Evolutionary conservation across 768 basidiomycete species (phyloP).

Genomic region (Lentinula sp.): DNA sequence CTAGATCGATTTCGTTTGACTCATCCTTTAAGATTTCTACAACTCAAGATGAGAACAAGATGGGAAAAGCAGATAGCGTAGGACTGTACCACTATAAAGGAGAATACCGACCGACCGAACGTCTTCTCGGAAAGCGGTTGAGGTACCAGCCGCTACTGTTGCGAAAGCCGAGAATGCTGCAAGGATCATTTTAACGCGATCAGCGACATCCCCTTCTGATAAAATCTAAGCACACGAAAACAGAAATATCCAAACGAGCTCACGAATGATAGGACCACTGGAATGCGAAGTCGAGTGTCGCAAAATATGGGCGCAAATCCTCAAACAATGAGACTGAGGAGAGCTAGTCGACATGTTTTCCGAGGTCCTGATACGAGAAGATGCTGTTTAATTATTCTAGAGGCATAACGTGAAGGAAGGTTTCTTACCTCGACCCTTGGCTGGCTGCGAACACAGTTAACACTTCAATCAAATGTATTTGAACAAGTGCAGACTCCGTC

Average conservation of each 20-base stretch:
- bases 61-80: neutral
- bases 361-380: slow-evolving; percentile 15
- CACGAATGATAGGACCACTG: slow-evolving; percentile 49
- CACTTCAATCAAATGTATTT: slow-evolving; percentile 67
- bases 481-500: slow-evolving; percentile 71
- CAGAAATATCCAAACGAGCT: slow-evolving; percentile 9
- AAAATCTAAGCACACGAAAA: neutral
- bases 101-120: slow-evolving; percentile 73
- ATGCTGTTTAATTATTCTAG: neutral
- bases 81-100: slow-evolving; percentile 63
- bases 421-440: slow-evolving; percentile 18
- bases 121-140: slow-evolving; percentile 59
- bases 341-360: slow-evolving; percentile 38
- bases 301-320: slow-evolving; percentile 78
- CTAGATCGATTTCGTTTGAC: slow-evolving; percentile 69
- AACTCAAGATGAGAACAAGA: slow-evolving; percentile 8
- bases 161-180: slow-evolving; percentile 58
- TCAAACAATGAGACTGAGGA: slow-evolving; percentile 62
- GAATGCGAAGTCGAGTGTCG: slow-evolving; percentile 62
- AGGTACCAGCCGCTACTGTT: slow-evolving; percentile 51
- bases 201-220: slow-evolving; percentile 44
- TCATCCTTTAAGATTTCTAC: slow-evolving; percentile 85
- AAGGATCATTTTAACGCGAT: slow-evolving; percentile 60
- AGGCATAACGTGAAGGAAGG: neutral
- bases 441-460: slow-evolving; percentile 51